Base-by-base conservation (phyloP, 2,329 filamentous ascomycete genomes). In the Alternaria infectoria region DNA sequence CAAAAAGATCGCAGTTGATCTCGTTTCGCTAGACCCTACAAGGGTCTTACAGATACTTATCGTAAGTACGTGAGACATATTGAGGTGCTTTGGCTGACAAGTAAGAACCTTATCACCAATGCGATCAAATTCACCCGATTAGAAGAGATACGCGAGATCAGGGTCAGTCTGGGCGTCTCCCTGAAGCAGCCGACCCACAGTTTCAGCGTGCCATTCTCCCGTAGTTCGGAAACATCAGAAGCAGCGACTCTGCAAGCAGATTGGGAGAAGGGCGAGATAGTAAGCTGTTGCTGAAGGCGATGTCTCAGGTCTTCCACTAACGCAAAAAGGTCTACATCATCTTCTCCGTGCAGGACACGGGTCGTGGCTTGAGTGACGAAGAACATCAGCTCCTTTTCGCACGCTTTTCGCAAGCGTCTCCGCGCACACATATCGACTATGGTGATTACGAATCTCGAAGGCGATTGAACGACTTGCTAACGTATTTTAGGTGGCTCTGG, bases 41-140 rank as follows among this genome's bases (percentile, higher is more conserved):
- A 72, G 82, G 32, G 64, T 83, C 3, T 64, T 83, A 4, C 82
- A 83, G 43, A 78, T 83, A 8, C 61, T 72, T 6, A 72, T 72
- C 23, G 61, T 63, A 60, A 56, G 61, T 51, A 11, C 19, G 12
- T 23, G 15, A 19, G 11, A 25, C 11, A 12, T 51, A 43, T 3
- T 6, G 6, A 13, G 15, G 2, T 19, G 15, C 21, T 12, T 9
- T 4, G 4, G 19, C 57, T 68, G 15, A 65, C 54, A n/a, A 3
- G 77, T 3, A 68, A 74, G 63, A 77, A 78, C 13, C 72, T 83
- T 0, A 69, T 83, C 17, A 83, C 81, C 8, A 83, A 82, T 51
- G 78, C 80, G 3, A 81, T 83, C 70, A 83, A 83, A 49, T 83
- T 83, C 66, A 83, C 81, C 0, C 74, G 79, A 12, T 71, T 79